phyloP scores from a whole-genome alignment of 2,329 filamentous ascomycete genomes.

The Aspergillus pseudoviridinutans region DNA sequence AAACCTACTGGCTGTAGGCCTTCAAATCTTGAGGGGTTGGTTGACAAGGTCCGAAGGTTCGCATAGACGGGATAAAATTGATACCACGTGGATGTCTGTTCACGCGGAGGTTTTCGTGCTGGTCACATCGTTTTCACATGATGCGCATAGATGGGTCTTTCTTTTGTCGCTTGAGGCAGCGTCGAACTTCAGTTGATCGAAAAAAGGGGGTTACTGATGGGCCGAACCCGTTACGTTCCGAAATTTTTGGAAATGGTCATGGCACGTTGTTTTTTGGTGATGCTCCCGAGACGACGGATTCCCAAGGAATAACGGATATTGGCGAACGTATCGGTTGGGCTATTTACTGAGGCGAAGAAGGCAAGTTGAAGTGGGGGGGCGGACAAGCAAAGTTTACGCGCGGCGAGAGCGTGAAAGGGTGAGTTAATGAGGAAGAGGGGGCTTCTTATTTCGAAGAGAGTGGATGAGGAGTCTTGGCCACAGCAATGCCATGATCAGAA shows the following conservation, averaged over 20 bases:
- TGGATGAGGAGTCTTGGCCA: not conserved
- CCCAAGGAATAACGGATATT: not conserved
- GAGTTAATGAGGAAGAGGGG: conserved; percentile 7
- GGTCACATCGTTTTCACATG: conserved; percentile 14
- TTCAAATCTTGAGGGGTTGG: not conserved
- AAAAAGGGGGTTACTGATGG: not conserved
- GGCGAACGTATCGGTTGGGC: not conserved
- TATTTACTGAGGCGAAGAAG: not conserved
- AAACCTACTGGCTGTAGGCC: not conserved
- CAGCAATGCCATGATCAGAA: not conserved
- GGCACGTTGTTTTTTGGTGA: not conserved
- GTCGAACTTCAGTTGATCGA: not conserved
- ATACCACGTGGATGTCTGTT: conserved; percentile 4
- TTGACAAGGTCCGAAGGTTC: not conserved
- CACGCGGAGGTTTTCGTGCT: conserved; percentile 21
- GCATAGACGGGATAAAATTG: not conserved
- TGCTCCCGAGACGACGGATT: not conserved
- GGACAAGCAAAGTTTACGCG: not conserved
- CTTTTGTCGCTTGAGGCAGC: not conserved
- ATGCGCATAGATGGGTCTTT: conserved; percentile 1
- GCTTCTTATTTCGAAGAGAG: not conserved
- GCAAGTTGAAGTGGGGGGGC: not conserved
- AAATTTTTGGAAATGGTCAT: not conserved
- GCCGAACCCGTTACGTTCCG: not conserved
- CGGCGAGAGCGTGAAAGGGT: conserved; percentile 1